phyloP scores from a whole-genome alignment of 1,139 yeast species.

The Blastobotrys proliferans region DNA sequence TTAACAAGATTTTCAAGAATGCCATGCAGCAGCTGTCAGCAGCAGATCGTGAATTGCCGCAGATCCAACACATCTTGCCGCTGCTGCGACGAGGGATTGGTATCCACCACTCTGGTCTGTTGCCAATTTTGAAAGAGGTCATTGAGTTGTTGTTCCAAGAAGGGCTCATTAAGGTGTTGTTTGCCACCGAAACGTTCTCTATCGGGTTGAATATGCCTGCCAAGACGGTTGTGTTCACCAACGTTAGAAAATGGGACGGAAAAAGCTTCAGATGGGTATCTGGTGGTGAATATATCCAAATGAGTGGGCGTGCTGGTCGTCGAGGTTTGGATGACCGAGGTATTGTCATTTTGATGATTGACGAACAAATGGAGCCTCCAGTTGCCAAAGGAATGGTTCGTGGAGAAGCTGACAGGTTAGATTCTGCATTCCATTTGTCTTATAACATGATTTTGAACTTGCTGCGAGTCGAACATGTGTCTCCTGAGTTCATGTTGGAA shows the following conservation, averaged over 20 bases:
- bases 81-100: slow-evolving; percentile 92
- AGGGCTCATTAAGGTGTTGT: slow-evolving; percentile 86
- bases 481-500: slow-evolving; percentile 96
- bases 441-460: slow-evolving; percentile 95
- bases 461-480: slow-evolving; percentile 95
- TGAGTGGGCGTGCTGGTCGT: slow-evolving; percentile 99
- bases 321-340: slow-evolving; percentile 99
- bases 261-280: slow-evolving; percentile 96
- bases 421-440: slow-evolving; percentile 94
- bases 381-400: slow-evolving; percentile 99
- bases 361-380: slow-evolving; percentile 98
- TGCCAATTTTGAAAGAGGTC: slow-evolving; percentile 94
- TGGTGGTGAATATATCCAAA: slow-evolving; percentile 98
- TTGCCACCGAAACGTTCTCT: slow-evolving; percentile 97
- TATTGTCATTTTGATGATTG: slow-evolving; percentile 98
- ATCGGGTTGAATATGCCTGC: slow-evolving; percentile 99
- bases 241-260: slow-evolving; percentile 98
- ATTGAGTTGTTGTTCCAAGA: slow-evolving; percentile 96
- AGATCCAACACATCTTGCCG: slow-evolving; percentile 86
- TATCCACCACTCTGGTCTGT: slow-evolving; percentile 93
- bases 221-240: slow-evolving; percentile 94
- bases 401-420: slow-evolving; percentile 95
- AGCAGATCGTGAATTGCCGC: slow-evolving; percentile 87
- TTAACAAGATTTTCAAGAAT: slow-evolving; percentile 81
- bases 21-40: slow-evolving; percentile 87